Conservation (phyloP, 140 eudicot genomes). For the Bidens hawaiensis region DNA sequence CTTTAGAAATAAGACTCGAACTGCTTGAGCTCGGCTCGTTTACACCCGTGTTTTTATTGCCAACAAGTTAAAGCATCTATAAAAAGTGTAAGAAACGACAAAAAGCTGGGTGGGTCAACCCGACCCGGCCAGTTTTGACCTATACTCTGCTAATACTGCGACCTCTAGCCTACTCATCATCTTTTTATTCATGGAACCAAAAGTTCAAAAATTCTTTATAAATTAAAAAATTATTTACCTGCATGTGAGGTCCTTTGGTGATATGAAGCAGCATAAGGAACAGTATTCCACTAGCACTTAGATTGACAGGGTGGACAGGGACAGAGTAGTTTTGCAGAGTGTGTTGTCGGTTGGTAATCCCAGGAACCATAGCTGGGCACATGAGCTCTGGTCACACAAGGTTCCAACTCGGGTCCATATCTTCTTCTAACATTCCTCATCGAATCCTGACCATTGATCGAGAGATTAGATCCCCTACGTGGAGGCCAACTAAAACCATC, state of each 20-base stretch:
- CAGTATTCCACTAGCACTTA: conserved; percentile 29
- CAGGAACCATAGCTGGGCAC: conserved; percentile 27
- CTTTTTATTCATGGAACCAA: background rate
- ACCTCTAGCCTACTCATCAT: background rate
- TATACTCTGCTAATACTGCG: background rate
- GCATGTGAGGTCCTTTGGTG: conserved; percentile 20
- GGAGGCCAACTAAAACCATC: conserved; percentile 22
- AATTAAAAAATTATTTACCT: conserved; percentile 12
- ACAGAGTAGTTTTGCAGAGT: conserved; percentile 14
- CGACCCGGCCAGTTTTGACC: background rate
- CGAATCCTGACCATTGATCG: conserved; percentile 24
- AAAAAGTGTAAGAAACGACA: background rate
- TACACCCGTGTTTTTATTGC: background rate
- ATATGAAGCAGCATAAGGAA: conserved; percentile 25
- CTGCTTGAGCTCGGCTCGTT: background rate
- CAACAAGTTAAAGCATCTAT: background rate
- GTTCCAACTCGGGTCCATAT: conserved; percentile 28
- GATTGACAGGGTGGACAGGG: conserved; percentile 10
- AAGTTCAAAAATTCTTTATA: background rate
- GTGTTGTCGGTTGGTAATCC: conserved; percentile 34
- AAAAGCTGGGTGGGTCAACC: background rate
- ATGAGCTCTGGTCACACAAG: conserved; percentile 21
- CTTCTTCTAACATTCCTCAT: conserved; percentile 45
- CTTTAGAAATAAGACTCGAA: no score
- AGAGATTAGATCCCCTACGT: conserved; percentile 23